phyloP scores from a whole-genome alignment of 768 basidiomycete species.

The Mycena filopes region DNA sequence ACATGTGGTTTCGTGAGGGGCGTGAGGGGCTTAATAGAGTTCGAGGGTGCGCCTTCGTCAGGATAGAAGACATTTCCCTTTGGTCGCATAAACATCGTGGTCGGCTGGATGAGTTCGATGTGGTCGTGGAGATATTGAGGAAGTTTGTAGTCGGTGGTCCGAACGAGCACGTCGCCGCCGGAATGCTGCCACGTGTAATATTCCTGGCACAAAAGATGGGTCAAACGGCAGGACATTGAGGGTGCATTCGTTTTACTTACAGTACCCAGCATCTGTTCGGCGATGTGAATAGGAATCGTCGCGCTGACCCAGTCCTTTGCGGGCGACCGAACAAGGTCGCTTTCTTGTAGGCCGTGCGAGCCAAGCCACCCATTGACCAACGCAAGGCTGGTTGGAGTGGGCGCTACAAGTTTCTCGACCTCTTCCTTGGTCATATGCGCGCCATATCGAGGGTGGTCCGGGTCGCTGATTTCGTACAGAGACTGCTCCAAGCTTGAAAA shows the following conservation, averaged over 20 bases:
- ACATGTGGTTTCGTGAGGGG: slow-evolving; percentile 49
- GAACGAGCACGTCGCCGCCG: slow-evolving; percentile 64
- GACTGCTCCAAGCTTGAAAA: slow-evolving; percentile 61
- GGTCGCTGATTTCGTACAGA: slow-evolving; percentile 69
- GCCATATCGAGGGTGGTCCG: slow-evolving; percentile 64
- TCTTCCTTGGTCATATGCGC: slow-evolving; percentile 71
- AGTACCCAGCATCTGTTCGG: slow-evolving; percentile 78
- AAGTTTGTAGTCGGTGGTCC: slow-evolving; percentile 77
- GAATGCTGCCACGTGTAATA: slow-evolving; percentile 72
- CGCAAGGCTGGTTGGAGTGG: slow-evolving; percentile 61
- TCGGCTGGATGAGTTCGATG: slow-evolving; percentile 77
- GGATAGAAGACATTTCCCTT: slow-evolving; percentile 39
- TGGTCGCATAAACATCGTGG: slow-evolving; percentile 70
- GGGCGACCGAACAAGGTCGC: slow-evolving; percentile 63
- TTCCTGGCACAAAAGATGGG: slow-evolving; percentile 49
- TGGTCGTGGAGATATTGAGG: slow-evolving; percentile 68
- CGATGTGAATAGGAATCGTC: slow-evolving; percentile 64
- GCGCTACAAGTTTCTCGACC: slow-evolving; percentile 70
- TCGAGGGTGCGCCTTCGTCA: slow-evolving; percentile 33
- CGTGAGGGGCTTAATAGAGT: slow-evolving; percentile 29
- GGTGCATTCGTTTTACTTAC: slow-evolving; percentile 49
- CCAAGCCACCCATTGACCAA: slow-evolving; percentile 72
- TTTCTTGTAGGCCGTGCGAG: slow-evolving; percentile 61
- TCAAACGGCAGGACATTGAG: slow-evolving; percentile 3
- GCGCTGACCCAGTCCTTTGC: slow-evolving; percentile 78